These are phyloP conservation scores for Salix caprea DNA, from an alignment of 345 rosid genomes.

Conservation along the genomic window DNA sequence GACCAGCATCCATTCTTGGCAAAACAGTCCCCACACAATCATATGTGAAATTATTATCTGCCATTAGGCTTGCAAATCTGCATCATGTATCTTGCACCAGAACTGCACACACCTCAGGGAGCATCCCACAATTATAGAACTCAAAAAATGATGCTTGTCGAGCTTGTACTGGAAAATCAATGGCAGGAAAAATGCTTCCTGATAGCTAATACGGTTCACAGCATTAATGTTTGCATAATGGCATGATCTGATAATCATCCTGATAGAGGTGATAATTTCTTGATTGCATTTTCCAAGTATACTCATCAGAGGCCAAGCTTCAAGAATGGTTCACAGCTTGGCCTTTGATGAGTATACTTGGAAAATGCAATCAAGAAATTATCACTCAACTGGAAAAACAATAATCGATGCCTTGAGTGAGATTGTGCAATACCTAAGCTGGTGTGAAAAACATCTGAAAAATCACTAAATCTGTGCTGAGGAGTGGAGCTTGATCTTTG, in stretches of 20 bases:
- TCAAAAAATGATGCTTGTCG: neutral
- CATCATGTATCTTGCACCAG: constrained; percentile 37
- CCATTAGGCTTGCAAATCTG: constrained; percentile 49
- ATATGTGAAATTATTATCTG: constrained; percentile 36
- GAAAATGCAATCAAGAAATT: neutral
- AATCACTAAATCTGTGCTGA: neutral
- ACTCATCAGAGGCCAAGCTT: neutral
- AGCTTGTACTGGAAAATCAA: neutral
- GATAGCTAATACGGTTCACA: neutral
- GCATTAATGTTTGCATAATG: neutral
- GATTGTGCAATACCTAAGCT: constrained; percentile 51
- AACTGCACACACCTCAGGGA: neutral
- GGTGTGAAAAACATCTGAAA: constrained; percentile 30
- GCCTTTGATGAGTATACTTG: neutral
- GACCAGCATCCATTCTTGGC: constrained; percentile 82
- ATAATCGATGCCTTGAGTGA: constrained; percentile 44
- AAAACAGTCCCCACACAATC: constrained; percentile 66
- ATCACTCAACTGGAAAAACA: constrained; percentile 63
- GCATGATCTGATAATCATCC: neutral
- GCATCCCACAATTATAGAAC: neutral
- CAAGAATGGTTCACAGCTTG: neutral
- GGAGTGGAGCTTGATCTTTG: constrained; percentile 20
- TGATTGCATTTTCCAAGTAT: neutral
- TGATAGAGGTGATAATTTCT: neutral
- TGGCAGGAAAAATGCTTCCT: neutral